A percentile compares a stretch with the other conserved stretches of the same genome.
Conservation (phyloP, 345 rosid species). For the Turnera subulata region DNA sequence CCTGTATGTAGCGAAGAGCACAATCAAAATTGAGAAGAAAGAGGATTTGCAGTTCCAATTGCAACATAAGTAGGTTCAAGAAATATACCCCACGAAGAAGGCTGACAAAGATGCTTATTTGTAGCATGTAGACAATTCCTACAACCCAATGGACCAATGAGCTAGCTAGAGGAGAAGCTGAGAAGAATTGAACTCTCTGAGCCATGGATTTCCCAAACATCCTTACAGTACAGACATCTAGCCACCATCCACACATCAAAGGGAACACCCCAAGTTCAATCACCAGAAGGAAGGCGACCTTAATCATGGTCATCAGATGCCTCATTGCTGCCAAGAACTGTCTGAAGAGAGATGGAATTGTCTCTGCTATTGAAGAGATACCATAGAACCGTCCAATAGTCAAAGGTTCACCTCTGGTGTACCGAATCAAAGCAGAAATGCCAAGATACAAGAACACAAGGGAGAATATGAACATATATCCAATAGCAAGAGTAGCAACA, state of each 20-base stretch:
- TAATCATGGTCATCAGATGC: slow-evolving; percentile 99
- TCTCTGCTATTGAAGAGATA: slow-evolving; percentile 74
- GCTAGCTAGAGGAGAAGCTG: slow-evolving; percentile 89
- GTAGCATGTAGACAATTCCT: slow-evolving; percentile 92
- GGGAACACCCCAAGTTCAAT: slow-evolving; percentile 99
- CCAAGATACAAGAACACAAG: slow-evolving; percentile 77
- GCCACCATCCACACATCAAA: slow-evolving; percentile 99
- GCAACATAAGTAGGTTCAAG: slow-evolving; percentile 3
- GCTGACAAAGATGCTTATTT: slow-evolving; percentile 96
- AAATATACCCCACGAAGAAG: slow-evolving; percentile 94
- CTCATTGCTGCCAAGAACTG: slow-evolving; percentile 97
- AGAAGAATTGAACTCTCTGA: slow-evolving; percentile 74
- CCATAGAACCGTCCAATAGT: slow-evolving; percentile 79
- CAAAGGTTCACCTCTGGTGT: slow-evolving; percentile 94
- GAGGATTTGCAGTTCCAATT: neutral
- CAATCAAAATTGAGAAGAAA: neutral
- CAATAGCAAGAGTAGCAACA: slow-evolving; percentile 90
- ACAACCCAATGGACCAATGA: slow-evolving; percentile 96
- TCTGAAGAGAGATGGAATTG: slow-evolving; percentile 83
- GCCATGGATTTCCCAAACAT: slow-evolving; percentile 97
- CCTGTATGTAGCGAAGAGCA: slow-evolving; percentile 36
- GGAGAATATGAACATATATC: slow-evolving; percentile 75
- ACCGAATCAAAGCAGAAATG: slow-evolving; percentile 73
- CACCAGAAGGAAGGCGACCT: slow-evolving; percentile 96
- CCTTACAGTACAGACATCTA: slow-evolving; percentile 89